phyloP scores from a whole-genome alignment of 2,329 filamentous ascomycete species.

The Chrysosporium keratinophilum region DNA sequence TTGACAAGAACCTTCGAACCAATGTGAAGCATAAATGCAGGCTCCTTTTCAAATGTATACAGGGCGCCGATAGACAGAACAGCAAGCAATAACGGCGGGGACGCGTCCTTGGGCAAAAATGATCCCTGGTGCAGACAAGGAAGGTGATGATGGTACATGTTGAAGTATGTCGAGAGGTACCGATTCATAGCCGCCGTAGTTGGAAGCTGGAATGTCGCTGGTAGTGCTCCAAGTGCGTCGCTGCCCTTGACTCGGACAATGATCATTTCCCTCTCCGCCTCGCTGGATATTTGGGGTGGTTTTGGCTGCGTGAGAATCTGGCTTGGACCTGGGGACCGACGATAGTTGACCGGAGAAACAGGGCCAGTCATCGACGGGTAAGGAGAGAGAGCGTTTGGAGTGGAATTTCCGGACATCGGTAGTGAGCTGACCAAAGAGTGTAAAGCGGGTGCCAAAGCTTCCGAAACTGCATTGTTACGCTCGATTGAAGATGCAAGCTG shows the following conservation, averaged over 20 bases:
- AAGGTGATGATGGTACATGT: slow-evolving; percentile 90
- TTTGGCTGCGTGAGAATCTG: slow-evolving; percentile 55
- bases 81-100: slow-evolving; percentile 73
- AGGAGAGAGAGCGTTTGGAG: slow-evolving; percentile 63
- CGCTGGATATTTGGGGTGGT: slow-evolving; percentile 69
- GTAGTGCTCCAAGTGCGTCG: slow-evolving; percentile 71
- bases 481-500: slow-evolving; percentile 61
- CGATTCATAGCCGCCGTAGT: slow-evolving; percentile 71
- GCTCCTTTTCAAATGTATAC: slow-evolving; percentile 94
- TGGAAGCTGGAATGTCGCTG: slow-evolving; percentile 83
- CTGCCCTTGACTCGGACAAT: slow-evolving; percentile 73
- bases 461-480: slow-evolving; percentile 48
- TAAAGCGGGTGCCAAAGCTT: slow-evolving; percentile 54
- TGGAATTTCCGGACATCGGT: slow-evolving; percentile 57
- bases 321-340: slow-evolving; percentile 58
- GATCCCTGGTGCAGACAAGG: slow-evolving; percentile 91
- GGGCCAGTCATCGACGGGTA: slow-evolving; percentile 58
- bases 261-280: slow-evolving; percentile 76
- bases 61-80: slow-evolving; percentile 91
- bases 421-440: slow-evolving; percentile 64
- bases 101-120: slow-evolving; percentile 69
- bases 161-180: slow-evolving; percentile 92
- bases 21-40: slow-evolving; percentile 94
- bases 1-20: slow-evolving; percentile 95
- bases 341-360: slow-evolving; percentile 58